These are phyloP conservation scores for Corniculantispora saksenae DNA, from an alignment of 2,329 filamentous ascomycete genomes.

Conservation along the genomic window DNA sequence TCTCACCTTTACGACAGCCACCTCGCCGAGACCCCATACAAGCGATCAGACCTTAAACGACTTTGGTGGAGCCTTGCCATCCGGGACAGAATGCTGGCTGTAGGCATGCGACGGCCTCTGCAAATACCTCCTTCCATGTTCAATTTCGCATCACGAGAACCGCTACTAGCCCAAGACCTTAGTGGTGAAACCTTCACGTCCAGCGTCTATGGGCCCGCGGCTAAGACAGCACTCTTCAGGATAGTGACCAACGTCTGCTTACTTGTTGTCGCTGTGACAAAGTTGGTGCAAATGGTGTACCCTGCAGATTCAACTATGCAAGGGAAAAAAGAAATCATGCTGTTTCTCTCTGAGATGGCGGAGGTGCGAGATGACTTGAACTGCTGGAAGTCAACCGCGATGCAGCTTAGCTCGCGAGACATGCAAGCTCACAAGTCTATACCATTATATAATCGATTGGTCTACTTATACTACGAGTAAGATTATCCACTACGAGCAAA, in stretches of 20 bases:
- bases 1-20: not conserved
- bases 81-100: not conserved
- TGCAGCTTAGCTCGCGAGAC: not conserved
- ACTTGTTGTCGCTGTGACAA: not conserved
- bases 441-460: not conserved
- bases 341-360: not conserved
- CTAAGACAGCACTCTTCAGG: not conserved
- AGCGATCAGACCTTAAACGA: not conserved
- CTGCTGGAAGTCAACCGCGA: not conserved
- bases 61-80: not conserved
- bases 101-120: constrained; percentile 1
- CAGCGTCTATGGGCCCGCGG: not conserved
- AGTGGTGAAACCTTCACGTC: not conserved
- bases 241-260: not conserved
- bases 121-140: not conserved
- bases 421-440: not conserved
- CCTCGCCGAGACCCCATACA: not conserved
- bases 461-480: not conserved
- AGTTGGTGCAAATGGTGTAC: not conserved
- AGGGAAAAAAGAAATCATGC: not conserved
- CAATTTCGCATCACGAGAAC: not conserved
- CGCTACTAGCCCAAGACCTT: not conserved
- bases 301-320: not conserved
- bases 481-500: not conserved
- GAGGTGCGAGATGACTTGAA: not conserved